Evolutionary conservation across 129 eudicot species (phyloP), one percentile per base, ranked within the genome.

Genomic region (Pseudognaphalium luteoalbum): DNA sequence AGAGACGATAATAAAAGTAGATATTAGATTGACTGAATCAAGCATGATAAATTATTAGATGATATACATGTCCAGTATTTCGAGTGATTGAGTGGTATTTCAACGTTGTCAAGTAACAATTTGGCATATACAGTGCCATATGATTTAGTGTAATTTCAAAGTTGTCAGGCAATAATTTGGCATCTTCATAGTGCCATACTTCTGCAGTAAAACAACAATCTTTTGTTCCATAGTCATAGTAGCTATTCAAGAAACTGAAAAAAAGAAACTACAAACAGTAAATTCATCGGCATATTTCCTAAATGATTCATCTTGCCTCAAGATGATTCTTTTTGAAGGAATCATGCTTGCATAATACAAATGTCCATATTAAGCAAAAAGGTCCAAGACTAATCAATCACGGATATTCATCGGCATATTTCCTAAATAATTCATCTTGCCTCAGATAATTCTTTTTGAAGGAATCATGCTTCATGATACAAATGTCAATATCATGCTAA

Each of bases 381-480:
- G 56, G 52, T 33, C 3, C 14, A n/a, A 60, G 21, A 22, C 77
- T 73, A 4, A 39, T 37, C 22, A 58, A 73, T 37, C 77, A 59
- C 16, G 6, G n/a, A 17, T 29, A 5, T 8, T 58, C 59, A 44
- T 63, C 7, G 32, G 72, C 22, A 75, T n/a, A 63, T 25, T 25
- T 25, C 28, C 28, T 25, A 25, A 25, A 35, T 35, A 8, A 35
- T 35, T 35, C 39, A 39, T 39, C 9, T 39, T 39, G 44, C 42
- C 42, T 37, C 7, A 7, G 41, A 35, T 6, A 8, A 35, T 75
- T 3, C 42, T n/a, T 68, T 32, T 12, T 8, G 4, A 16, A 5
- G 20, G 59, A 70, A 71, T 77, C 75, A 58, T 42, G 71, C 70
- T 68, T 70, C 81, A 71, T 62, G 61, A 78, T 22, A 69, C 33